Percentiles rank a stretch among this genome's conserved stretches.
Evolutionary conservation across 2,329 filamentous ascomycete genomes (phyloP).

Genomic region (Venturia oleaginea): DNA sequence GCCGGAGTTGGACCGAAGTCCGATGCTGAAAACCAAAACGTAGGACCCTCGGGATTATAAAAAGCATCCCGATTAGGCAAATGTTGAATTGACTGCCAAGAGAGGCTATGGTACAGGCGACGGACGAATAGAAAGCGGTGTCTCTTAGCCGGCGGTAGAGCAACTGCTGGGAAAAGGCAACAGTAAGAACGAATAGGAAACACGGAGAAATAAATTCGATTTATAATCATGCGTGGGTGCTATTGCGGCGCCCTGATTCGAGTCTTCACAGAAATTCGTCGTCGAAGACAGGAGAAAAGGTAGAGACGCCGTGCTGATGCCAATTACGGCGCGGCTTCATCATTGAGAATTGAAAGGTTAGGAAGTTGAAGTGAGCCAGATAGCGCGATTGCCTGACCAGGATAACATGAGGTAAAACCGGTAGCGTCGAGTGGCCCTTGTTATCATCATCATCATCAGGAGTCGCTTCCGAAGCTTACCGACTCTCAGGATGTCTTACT

Average conservation of each 20-base stretch:
- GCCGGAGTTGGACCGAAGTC: no score
- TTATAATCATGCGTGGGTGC: neutral
- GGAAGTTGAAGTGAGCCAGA: neutral
- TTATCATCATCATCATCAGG: neutral
- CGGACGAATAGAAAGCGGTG: neutral
- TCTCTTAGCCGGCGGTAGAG: neutral
- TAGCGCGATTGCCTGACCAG: neutral
- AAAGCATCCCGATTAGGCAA: neutral
- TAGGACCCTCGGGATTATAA: neutral
- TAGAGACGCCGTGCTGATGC: neutral
- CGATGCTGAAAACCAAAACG: neutral
- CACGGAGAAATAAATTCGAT: neutral
- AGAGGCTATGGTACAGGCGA: no score
- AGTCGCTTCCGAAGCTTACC: neutral
- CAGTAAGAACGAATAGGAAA: neutral
- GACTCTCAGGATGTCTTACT: neutral
- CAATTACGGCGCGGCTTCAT: neutral
- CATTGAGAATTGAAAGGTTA: neutral
- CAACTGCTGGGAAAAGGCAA: neutral
- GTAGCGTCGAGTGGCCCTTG: neutral
- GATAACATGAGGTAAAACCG: neutral
- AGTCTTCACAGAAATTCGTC: no score
- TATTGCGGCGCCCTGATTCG: neutral
- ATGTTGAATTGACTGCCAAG: neutral
- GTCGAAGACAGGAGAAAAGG: neutral